Conservation (phyloP, 73 alveolate genomes). For the Paramecium sonneborni region DNA sequence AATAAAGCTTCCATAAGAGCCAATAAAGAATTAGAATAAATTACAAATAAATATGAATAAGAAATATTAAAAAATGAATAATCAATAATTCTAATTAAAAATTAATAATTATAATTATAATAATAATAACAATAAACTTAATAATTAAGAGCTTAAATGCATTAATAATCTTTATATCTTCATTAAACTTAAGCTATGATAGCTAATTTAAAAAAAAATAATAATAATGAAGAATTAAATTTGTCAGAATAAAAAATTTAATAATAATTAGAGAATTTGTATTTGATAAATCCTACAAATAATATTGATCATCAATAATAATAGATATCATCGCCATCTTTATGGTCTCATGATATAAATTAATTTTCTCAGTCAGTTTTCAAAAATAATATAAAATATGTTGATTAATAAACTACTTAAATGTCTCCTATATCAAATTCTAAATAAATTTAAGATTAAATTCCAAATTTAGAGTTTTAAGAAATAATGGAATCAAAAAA, state of each 20-base stretch:
- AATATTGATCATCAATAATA: not conserved
- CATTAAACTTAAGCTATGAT: not conserved
- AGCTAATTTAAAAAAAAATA: not conserved
- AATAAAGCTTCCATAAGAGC: conserved; percentile 3
- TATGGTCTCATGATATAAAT: not conserved
- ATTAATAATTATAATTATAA: not conserved
- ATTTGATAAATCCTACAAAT: not conserved
- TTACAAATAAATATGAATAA: not conserved
- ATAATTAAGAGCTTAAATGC: not conserved
- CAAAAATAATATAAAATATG: not conserved
- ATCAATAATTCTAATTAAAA: not conserved
- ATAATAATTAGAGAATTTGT: not conserved
- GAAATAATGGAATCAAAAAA: not conserved
- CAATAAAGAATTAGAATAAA: not conserved
- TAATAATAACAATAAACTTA: not conserved
- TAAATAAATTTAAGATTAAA: not conserved
- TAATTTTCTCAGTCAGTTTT: not conserved
- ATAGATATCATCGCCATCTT: not conserved
- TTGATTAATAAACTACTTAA: not conserved
- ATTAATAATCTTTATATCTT: not conserved
- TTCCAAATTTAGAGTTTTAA: not conserved
- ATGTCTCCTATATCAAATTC: not conserved
- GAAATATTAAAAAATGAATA: not conserved
- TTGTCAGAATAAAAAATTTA: not conserved
- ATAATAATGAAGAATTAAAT: not conserved